Conservation (phyloP, 129 eudicot genomes). For the Tagetes erecta region DNA sequence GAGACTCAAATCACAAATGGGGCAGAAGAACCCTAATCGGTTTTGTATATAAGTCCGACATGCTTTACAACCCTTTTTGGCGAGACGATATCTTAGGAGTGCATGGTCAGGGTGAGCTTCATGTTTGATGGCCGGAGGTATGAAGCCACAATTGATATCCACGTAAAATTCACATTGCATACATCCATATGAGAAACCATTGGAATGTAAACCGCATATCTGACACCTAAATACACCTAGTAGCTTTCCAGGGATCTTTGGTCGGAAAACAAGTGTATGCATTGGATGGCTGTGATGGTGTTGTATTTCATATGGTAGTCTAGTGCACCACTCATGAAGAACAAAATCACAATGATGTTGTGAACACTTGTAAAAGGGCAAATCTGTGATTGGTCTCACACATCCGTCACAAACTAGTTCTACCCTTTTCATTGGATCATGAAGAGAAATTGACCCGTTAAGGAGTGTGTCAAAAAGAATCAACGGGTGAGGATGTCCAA, state of each 20-base stretch:
- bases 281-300: slow-evolving; percentile 1
- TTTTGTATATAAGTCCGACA: not conserved
- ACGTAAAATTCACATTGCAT: not conserved
- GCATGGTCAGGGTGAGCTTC: slow-evolving; percentile 18
- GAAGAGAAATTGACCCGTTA: not conserved
- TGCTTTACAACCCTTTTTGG: not conserved
- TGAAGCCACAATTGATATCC: slow-evolving; percentile 20
- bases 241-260: not conserved
- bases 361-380: slow-evolving; percentile 22
- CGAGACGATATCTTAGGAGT: not conserved
- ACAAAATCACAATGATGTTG: not conserved
- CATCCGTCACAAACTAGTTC: slow-evolving; percentile 29
- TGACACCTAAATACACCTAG: not conserved
- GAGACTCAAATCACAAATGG: not conserved
- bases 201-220: not conserved
- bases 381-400: not conserved
- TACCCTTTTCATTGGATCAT: slow-evolving; percentile 8
- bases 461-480: not conserved
- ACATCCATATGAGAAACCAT: slow-evolving; percentile 27
- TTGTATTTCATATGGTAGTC: not conserved
- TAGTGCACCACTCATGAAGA: slow-evolving; percentile 25
- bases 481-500: slow-evolving; percentile 1
- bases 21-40: not conserved
- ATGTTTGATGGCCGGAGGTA: slow-evolving; percentile 23
- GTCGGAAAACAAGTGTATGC: not conserved